Evolutionary conservation across 139 green algal genomes (phyloP).

Genomic region (Chlamydomonas urium): DNA sequence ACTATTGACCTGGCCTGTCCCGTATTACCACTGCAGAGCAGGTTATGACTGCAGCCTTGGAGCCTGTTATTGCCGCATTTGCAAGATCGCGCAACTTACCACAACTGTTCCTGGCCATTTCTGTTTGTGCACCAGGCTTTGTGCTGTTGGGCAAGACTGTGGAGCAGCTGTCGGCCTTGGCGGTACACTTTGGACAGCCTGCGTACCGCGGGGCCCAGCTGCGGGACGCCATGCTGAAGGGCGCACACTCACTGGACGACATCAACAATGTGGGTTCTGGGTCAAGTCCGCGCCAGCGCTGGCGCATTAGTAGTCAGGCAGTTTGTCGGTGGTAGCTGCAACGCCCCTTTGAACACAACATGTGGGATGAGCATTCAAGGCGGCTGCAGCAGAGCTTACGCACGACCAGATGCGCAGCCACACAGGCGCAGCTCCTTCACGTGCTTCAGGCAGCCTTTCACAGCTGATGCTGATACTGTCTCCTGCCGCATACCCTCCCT

Average conservation of each 20-base stretch:
- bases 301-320: no score
- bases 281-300: no score
- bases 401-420: no score
- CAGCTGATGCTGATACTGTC: no score
- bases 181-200: slow-evolving; percentile 39
- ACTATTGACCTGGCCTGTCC: background rate
- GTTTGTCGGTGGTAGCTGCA: no score
- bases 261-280: no score
- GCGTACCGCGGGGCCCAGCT: slow-evolving; percentile 71
- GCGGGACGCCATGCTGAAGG: slow-evolving; percentile 56
- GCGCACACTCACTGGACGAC: slow-evolving; percentile 23
- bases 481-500: background rate
- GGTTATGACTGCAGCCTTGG: background rate
- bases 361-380: no score
- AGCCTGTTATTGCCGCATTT: background rate
- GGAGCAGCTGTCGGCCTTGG: slow-evolving; percentile 53
- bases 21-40: background rate
- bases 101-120: background rate
- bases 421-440: no score
- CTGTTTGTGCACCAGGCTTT: slow-evolving; percentile 1
- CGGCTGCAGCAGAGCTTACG: no score
- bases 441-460: no score
- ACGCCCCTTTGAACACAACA: no score
- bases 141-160: slow-evolving; percentile 37
- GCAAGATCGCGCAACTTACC: no score